phyloP scores from a whole-genome alignment of 768 basidiomycete genomes.

The Suillus occidentalis region DNA sequence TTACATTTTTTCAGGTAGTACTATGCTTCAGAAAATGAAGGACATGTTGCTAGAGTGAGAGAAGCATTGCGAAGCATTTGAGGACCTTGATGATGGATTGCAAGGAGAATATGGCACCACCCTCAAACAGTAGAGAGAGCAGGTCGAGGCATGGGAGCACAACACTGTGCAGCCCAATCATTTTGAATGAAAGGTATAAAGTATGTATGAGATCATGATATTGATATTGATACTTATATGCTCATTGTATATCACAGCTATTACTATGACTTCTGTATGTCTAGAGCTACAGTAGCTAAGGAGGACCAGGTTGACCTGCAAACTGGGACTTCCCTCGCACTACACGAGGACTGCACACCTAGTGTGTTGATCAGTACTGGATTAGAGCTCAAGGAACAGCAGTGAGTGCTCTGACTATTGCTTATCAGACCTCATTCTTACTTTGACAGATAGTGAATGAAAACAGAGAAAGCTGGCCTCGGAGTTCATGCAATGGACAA shows the following conservation, averaged over 20 bases:
- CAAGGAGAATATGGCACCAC: no score
- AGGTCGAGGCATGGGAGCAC: not conserved
- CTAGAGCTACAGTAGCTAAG: not conserved
- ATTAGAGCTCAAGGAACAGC: not conserved
- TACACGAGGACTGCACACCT: not conserved
- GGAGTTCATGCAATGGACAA: not conserved
- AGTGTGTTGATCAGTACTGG: not conserved
- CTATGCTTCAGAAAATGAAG: no score
- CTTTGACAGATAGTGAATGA: not conserved
- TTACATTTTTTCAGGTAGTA: no score
- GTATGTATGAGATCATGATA: not conserved
- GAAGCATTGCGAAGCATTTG: no score
- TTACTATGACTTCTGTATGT: not conserved
- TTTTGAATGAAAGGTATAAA: not conserved
- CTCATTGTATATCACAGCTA: not conserved
- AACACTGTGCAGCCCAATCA: not conserved
- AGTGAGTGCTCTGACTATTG: not conserved
- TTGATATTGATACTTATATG: not conserved
- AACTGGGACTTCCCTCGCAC: not conserved
- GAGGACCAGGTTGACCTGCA: not conserved
- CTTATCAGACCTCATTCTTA: not conserved
- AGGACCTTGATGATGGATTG: no score
- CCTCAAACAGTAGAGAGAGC: not conserved
- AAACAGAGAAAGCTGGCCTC: not conserved
- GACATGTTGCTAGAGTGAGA: no score